Base-by-base conservation (phyloP, 2,329 filamentous ascomycete genomes). In the Plenodomus biglobosus region DNA sequence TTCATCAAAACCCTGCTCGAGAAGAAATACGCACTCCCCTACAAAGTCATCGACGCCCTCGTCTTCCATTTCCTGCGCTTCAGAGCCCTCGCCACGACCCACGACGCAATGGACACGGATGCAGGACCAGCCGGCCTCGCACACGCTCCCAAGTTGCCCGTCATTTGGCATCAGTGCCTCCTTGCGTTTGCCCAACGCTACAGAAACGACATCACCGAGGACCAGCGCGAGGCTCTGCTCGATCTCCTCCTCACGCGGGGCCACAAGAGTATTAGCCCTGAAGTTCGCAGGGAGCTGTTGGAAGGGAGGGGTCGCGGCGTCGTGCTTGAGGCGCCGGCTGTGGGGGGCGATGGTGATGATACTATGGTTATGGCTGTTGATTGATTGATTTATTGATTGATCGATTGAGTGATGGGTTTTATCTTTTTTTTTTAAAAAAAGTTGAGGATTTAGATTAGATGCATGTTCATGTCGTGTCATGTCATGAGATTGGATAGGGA, bases 1-100 rank as follows among this genome's bases (percentile, higher is more conserved):
- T 95, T 99, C 73, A 95, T 99, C 75, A 90, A 90, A 67, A 85
- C 90, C 0, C 81, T 99, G 32, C 78, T 99, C 3, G 92, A 96
- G 74, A 99, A 99, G 81, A 95, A 95, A 69, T 97, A 99, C 62
- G 94, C 94, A 0, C 78, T 99, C 10, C 94, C 92, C 0, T 96
- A 88, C 76, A 92, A 95, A 73, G 92, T 96, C 44, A 85, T 99
- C 41, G 94, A 99, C 63, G 87, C 91, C 1, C 78, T 97, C 1
- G 94, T 99, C 8, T 97, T 97, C 77, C 92, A 99, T 73, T 99
- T 99, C 73, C 73, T 97, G 53, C 87, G 94, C 15, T 96, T 96
- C 77, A 82, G 89, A 27, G 87, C 82, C 44, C 80, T 83, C 20
- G 85, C 88, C 53, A 81, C 84, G 2, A 78, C 80, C 42, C 76